Evolutionary conservation across 257 asterid species (phyloP), one percentile per base, ranked within the genome.

Genomic region (Plantago elongata): DNA sequence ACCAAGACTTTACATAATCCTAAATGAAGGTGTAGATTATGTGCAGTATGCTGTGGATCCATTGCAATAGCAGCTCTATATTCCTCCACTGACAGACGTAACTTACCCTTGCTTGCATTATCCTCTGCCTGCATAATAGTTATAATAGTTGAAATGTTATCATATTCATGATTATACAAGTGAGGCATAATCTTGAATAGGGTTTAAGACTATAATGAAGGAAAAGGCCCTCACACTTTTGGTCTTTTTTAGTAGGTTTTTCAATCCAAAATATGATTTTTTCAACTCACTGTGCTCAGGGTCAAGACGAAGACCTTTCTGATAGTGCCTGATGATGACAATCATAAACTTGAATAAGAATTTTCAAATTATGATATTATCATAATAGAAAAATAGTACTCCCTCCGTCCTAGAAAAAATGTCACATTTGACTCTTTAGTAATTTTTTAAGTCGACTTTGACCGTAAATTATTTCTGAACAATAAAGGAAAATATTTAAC

Each of bases 291-390:
- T 67, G 9, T 91, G 96, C 80, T 91, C 98, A 16, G 96, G 98
- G 72, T 91, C 96, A 54, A 78, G 75, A n/a, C 95, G 98, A 62
- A 91, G 98, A 72, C 96, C 98, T 72, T 81, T 88, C 75, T 88
- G 98, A 74, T 85, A 91, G 78, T 91, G 98, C 77, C 98, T 88
- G 83, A 34, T 29, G 65, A 49, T 61, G 61, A 51, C 15, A 49
- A 29, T 22, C 13, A 47, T 18, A 64, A 27, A 56, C 16, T 57
- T 13, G 37, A 9, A 66, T 46, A 40, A 65, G 62, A 58, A 61
- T 18, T 49, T 27, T 9, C 37, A 45, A 47, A 38, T 51, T 37
- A 62, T 13, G 17, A 45, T 60, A 45, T 58, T 44, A 30, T 10
- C 43, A 62, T 9, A 29, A 11, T 57, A 27, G 49, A 40, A 47